Conservation (phyloP, 176 grass and related monocot species). For the Avena atlantica region DNA sequence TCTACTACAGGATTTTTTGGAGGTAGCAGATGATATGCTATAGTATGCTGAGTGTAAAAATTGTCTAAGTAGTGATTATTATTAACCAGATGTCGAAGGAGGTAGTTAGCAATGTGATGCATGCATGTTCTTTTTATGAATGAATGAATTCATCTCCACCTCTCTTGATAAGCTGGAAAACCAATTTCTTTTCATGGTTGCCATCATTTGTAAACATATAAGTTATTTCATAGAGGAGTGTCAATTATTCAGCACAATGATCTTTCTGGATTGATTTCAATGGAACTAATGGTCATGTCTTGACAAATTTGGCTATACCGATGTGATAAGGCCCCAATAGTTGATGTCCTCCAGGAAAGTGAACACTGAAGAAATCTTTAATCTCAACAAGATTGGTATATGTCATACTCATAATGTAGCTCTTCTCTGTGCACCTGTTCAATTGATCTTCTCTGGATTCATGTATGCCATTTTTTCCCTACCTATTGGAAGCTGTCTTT, state of each 20-base stretch:
- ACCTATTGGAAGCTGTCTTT: neutral
- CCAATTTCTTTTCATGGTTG: slow-evolving; percentile 12
- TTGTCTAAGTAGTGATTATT: slow-evolving; percentile 53
- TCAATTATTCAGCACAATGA: slow-evolving; percentile 20
- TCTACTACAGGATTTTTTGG: slow-evolving; percentile 39
- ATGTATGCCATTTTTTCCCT: neutral
- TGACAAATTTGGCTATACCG: slow-evolving; percentile 26
- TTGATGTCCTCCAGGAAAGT: slow-evolving; percentile 12
- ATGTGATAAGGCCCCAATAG: slow-evolving; percentile 8
- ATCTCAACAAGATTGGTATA: neutral
- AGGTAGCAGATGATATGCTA: slow-evolving; percentile 56
- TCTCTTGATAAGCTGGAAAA: neutral
- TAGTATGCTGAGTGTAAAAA: slow-evolving; percentile 43
- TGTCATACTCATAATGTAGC: neutral
- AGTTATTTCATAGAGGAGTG: neutral
- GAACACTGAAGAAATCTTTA: neutral
- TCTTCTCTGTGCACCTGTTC: neutral
- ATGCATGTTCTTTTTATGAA: slow-evolving; percentile 26
- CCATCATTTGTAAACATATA: neutral
- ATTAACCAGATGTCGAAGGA: slow-evolving; percentile 41
- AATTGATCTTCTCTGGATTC: slow-evolving; percentile 3
- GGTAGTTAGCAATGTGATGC: slow-evolving; percentile 37
- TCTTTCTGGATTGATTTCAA: slow-evolving; percentile 2
- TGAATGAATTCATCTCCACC: slow-evolving; percentile 34
- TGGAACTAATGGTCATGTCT: neutral